Evolutionary conservation across 768 basidiomycete species (phyloP), one percentile per base, ranked within the genome.

Genomic region (Clitopilus passeckerianus): DNA sequence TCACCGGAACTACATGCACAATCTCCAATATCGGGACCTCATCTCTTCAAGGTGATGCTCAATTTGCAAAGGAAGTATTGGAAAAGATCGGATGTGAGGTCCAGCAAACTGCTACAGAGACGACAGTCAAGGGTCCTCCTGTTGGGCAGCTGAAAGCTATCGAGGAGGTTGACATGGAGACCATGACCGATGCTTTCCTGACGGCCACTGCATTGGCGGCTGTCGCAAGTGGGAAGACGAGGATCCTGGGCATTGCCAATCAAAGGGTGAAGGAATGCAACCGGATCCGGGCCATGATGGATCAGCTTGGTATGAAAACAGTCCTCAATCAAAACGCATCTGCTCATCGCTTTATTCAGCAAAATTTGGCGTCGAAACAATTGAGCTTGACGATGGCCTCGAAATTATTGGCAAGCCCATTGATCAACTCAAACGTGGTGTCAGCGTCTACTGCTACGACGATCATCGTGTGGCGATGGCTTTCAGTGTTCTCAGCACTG

Each of bases 171-270:
- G 93, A 98, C 70, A 98, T 98, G 97, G 94, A 97, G 72, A 87
- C 89, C n/a, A 98, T 99, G 97, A 99, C 97, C 6, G 97, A 99
- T 71, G 97, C 96, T 20, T 99, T 99, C 79, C 82, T 98, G 75
- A 98, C 95, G 1, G 96, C 97, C 8, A 90, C 86, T 10, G 95
- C 89, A 7, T 76, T 99, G 18, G 95, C 93, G 56, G 96, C 97
- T 58, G 91, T 97, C 20, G 77, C 86, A 0, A 71, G 72, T 41
- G 86, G 84, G 9, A 84, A 85, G 63, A 90, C 94, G 8, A 81
- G 93, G 60, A 98, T 99, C 64, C 70, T 90, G 54, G 95, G 97
- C 1, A 98, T 99, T 63, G 95, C 96, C 35, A 99, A 98, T 68
- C 96, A 99, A 77, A 78, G 96, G 18, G 97, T 99, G 58, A 98